Percentiles rank a stretch among this genome's conserved stretches.
These are phyloP conservation scores for Penicillium maclennaniae DNA, from an alignment of 495 filamentous ascomycete species.

Conservation along the genomic window DNA sequence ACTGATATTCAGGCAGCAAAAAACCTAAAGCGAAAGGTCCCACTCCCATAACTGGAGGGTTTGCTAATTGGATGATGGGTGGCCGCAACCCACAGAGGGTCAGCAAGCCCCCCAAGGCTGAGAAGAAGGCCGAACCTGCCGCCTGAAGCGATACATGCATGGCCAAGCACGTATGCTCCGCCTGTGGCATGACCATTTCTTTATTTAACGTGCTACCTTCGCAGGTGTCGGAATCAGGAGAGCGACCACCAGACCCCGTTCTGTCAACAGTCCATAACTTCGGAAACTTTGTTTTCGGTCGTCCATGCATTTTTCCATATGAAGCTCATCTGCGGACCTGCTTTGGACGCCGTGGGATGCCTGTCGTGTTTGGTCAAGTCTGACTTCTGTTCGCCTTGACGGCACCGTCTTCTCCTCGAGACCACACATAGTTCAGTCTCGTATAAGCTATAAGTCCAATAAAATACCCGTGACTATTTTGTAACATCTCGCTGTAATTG, in stretches of 20 bases:
- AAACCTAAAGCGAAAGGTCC: constrained; percentile 17
- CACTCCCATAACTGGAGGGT: constrained; percentile 18
- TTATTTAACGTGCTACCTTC: background rate
- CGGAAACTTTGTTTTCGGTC: background rate
- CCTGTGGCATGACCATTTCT: background rate
- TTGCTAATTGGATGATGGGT: constrained; percentile 43
- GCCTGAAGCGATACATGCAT: background rate
- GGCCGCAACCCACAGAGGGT: constrained; percentile 23
- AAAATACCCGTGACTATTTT: constrained; percentile 7
- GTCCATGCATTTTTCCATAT: background rate
- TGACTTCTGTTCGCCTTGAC: background rate
- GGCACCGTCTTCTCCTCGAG: background rate
- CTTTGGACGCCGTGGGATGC: background rate
- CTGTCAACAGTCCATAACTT: background rate
- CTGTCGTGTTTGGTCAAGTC: background rate
- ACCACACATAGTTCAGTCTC: background rate
- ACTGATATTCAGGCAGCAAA: constrained; percentile 23
- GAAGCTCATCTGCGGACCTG: background rate
- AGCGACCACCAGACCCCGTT: background rate
- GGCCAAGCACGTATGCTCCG: background rate
- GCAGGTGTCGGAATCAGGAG: background rate
- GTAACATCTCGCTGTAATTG: background rate
- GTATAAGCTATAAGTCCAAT: background rate
- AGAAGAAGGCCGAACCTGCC: constrained; percentile 17
- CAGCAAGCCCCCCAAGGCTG: constrained; percentile 22